Conservation (phyloP, 1,139 yeast genomes). For the Taphrina deformans region DNA sequence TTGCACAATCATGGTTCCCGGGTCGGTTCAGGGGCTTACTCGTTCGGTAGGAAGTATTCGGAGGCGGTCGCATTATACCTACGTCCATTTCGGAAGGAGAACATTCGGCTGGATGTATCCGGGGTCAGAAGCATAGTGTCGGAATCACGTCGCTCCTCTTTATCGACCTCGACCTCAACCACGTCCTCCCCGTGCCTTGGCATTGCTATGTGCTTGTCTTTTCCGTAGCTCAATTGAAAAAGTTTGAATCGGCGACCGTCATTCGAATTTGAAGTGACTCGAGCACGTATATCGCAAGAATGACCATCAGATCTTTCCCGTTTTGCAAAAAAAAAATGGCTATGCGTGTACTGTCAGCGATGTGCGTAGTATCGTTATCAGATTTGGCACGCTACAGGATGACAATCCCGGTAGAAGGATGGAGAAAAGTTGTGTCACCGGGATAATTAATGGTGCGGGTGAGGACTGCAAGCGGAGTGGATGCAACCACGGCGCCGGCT, state of each 20-base stretch:
- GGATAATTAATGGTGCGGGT: background rate
- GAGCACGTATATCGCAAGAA: no score
- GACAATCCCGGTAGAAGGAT: no score
- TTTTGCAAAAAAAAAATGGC: no score
- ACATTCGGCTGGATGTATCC: background rate
- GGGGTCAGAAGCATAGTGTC: background rate
- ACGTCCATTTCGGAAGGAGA: slow-evolving; percentile 3
- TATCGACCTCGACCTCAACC: background rate
- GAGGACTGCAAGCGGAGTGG: background rate
- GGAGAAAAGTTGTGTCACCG: background rate
- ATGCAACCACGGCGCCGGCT: background rate
- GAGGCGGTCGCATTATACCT: background rate
- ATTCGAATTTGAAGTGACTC: no score
- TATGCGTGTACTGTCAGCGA: no score
- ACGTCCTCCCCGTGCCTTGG: background rate
- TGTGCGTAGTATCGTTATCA: no score
- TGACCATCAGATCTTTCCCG: no score
- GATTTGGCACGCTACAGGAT: no score
- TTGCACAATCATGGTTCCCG: no score
- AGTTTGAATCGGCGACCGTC: no score
- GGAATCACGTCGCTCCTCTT: background rate
- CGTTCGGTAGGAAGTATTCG: slow-evolving; percentile 1
- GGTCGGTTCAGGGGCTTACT: no score
- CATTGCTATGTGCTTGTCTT: background rate
- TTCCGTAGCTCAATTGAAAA: no score